Percentiles rank a stretch among this genome's conserved stretches.
These are phyloP conservation scores for Podaxis mareebaensis DNA, from an alignment of 768 basidiomycete genomes.

Conservation along the genomic window DNA sequence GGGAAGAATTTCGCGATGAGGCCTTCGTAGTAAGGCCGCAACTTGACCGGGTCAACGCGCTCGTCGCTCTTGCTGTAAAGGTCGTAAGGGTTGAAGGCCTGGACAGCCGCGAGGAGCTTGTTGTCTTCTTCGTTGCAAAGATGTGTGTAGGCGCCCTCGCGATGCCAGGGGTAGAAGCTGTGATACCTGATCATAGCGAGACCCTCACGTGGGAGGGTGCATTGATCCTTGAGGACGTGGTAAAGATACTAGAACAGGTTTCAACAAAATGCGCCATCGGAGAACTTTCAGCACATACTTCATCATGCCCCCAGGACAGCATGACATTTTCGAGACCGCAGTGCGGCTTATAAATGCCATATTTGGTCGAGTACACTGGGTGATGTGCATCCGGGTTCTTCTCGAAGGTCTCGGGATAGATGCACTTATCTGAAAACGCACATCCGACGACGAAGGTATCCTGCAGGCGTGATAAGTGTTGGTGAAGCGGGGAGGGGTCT, in stretches of 20 bases:
- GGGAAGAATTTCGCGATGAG: conserved; percentile 90
- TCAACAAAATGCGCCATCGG: conserved; percentile 12
- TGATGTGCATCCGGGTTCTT: conserved; percentile 70
- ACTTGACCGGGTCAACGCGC: conserved; percentile 55
- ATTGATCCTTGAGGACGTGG: conserved; percentile 81
- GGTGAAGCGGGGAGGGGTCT: conserved; percentile 7
- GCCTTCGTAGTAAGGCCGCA: conserved; percentile 81
- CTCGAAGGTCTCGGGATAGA: conserved; percentile 78
- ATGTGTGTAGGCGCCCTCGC: conserved; percentile 82
- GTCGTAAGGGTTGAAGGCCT: conserved; percentile 92
- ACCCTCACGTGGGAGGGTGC: conserved; percentile 75
- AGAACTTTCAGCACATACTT: conserved; percentile 43
- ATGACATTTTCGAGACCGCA: conserved; percentile 87
- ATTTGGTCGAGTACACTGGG: conserved; percentile 65
- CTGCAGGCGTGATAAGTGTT: conserved; percentile 24
- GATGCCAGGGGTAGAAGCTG: conserved; percentile 95
- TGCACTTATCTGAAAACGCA: conserved; percentile 80
- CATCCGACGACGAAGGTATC: conserved; percentile 76
- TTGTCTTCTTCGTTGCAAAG: conserved; percentile 74
- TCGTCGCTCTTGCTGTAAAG: conserved; percentile 89
- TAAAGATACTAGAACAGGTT: conserved; percentile 66
- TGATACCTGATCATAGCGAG: conserved; percentile 94
- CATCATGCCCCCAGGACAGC: conserved; percentile 91
- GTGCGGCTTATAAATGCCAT: conserved; percentile 74
- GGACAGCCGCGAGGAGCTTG: conserved; percentile 68